These are phyloP conservation scores for Teratosphaeria epicoccoides DNA, from an alignment of 2,329 filamentous ascomycete genomes.

Conservation along the genomic window DNA sequence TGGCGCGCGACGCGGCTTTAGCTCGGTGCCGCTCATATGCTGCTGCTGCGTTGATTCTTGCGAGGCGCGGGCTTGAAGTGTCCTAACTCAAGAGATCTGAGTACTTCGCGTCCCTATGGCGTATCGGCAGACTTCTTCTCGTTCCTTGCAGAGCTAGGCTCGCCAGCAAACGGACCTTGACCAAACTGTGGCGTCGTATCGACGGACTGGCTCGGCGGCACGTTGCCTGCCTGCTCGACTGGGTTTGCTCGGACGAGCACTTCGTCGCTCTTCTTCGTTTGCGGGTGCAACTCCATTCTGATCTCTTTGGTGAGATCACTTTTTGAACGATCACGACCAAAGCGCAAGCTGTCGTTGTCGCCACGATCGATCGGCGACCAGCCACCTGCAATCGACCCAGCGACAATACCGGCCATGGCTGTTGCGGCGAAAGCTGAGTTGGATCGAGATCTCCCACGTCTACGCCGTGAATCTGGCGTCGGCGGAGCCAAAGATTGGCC, in stretches of 20 bases:
- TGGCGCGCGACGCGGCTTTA: no score
- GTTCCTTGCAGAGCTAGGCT: conserved; percentile 20
- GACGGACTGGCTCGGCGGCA: conserved; percentile 34
- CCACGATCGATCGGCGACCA: conserved; percentile 61
- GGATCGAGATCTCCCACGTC: conserved; percentile 54
- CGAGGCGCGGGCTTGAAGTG: not conserved
- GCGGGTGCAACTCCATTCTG: conserved; percentile 39
- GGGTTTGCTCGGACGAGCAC: conserved; percentile 35
- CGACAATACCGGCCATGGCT: conserved; percentile 76
- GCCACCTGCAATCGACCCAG: conserved; percentile 58
- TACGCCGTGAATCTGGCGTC: conserved; percentile 44
- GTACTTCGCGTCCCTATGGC: not conserved
- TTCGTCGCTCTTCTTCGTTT: conserved; percentile 38
- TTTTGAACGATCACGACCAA: conserved; percentile 23
- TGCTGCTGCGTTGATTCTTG: not conserved
- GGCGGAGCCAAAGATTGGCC: conserved; percentile 27
- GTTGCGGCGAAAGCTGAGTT: conserved; percentile 64
- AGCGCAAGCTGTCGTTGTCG: conserved; percentile 30
- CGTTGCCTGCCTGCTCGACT: conserved; percentile 23
- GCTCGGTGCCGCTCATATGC: no score
- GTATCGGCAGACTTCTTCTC: not conserved
- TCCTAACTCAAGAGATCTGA: not conserved
- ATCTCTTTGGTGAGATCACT: conserved; percentile 12
- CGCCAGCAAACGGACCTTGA: conserved; percentile 32
- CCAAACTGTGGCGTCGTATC: conserved; percentile 36